Conservation (phyloP, 2,329 filamentous ascomycete genomes). For the Lasiodiplodia gonubiensis region DNA sequence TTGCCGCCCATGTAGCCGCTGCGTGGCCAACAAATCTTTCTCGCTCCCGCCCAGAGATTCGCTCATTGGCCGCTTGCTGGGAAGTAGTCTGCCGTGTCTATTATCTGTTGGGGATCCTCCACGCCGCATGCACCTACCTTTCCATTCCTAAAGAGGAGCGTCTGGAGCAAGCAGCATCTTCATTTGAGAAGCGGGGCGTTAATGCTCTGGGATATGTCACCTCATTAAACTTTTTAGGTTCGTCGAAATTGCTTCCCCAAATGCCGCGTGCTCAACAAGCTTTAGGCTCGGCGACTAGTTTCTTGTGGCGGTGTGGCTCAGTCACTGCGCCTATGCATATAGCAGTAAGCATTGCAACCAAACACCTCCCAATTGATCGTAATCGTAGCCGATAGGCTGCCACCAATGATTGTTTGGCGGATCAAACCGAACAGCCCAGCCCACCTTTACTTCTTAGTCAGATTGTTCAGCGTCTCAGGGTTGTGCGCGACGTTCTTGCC, state of each 20-base stretch:
- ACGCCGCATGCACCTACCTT: conserved; percentile 4
- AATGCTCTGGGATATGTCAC: neutral
- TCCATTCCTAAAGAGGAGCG: neutral
- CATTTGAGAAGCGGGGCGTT: neutral
- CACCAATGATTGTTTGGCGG: neutral
- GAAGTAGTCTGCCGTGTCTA: neutral
- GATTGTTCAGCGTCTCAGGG: conserved; percentile 41
- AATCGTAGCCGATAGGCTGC: neutral
- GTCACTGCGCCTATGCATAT: neutral
- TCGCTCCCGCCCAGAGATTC: neutral
- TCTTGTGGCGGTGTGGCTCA: conserved; percentile 13
- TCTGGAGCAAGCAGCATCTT: neutral
- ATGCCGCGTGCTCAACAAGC: neutral
- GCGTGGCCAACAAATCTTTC: neutral
- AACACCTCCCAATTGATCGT: neutral
- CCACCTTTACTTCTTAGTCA: neutral
- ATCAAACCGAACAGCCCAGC: neutral
- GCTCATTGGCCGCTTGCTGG: neutral
- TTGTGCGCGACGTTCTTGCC: conserved; percentile 50
- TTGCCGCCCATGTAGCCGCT: neutral
- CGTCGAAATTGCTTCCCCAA: conserved; percentile 1
- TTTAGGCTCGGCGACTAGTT: neutral
- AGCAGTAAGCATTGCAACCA: neutral
- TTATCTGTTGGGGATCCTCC: conserved; percentile 14
- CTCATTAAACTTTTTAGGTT: conserved; percentile 6